phyloP scores from a whole-genome alignment of 176 grass and related monocot genomes.

The Alloteropsis semialata region DNA sequence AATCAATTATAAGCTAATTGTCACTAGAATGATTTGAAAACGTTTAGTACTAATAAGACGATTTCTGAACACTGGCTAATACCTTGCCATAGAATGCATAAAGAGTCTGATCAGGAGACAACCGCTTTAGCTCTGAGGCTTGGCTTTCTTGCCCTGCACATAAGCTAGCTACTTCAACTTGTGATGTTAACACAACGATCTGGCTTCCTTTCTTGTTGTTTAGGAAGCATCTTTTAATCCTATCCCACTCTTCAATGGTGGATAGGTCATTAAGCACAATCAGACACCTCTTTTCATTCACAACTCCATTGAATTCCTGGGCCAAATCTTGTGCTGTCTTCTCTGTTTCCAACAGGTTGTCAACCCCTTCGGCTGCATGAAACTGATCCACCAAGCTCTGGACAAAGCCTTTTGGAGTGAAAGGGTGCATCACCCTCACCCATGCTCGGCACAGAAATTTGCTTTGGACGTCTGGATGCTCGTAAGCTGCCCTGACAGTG shows the following conservation, averaged over 20 bases:
- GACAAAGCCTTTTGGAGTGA: not conserved
- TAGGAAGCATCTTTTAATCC: not conserved
- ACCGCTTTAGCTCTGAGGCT: not conserved
- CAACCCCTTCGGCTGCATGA: not conserved
- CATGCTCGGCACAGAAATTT: slow-evolving; percentile 22
- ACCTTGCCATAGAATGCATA: not conserved
- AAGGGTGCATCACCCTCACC: slow-evolving; percentile 23
- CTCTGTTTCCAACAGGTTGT: not conserved
- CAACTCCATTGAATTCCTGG: not conserved
- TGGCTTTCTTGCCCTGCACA: not conserved
- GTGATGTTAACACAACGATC: not conserved
- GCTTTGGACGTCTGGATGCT: not conserved
- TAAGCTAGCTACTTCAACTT: not conserved
- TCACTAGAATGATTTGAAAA: no score
- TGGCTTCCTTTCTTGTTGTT: not conserved
- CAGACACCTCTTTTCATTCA: not conserved
- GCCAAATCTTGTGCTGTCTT: not conserved
- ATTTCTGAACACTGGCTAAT: no score
- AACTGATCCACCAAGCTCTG: not conserved
- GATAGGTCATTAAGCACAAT: slow-evolving; percentile 23
- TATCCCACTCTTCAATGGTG: not conserved
- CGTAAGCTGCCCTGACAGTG: not conserved
- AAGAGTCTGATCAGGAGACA: not conserved
- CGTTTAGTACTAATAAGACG: no score
- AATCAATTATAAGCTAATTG: no score